Conservation (phyloP, 2,329 filamentous ascomycete species). For the Aspergillus nomiae region DNA sequence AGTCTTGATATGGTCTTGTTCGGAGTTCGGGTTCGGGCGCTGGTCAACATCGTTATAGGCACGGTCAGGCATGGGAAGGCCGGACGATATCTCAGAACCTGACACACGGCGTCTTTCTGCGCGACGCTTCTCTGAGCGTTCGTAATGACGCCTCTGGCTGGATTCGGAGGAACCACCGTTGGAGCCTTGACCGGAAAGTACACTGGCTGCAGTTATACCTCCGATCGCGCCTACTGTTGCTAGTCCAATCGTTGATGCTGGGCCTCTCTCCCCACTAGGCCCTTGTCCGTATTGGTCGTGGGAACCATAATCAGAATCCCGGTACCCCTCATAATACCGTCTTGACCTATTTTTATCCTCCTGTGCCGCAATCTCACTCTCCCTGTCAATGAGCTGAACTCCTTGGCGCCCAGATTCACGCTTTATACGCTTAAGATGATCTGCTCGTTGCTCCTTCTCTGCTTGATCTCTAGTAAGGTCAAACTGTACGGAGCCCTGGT, state of each 20-base stretch:
- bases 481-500: conserved; percentile 56
- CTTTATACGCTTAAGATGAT: conserved; percentile 26
- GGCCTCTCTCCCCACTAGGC: conserved; percentile 31
- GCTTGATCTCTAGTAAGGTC: conserved; percentile 59
- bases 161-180: conserved; percentile 32
- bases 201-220: conserved; percentile 49
- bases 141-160: conserved; percentile 37
- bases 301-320: conserved; percentile 16
- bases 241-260: conserved; percentile 35
- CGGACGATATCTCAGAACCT: conserved; percentile 26
- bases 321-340: conserved; percentile 22
- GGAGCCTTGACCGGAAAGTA: conserved; percentile 35
- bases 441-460: conserved; percentile 47
- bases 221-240: conserved; percentile 56
- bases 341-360: conserved; percentile 21
- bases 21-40: conserved; percentile 15
- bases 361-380: conserved; percentile 25
- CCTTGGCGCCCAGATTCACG: conserved; percentile 24
- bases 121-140: conserved; percentile 41
- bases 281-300: conserved; percentile 1
- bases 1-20: conserved; percentile 24
- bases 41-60: conserved; percentile 21
- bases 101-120: conserved; percentile 40
- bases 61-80: conserved; percentile 26
- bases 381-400: conserved; percentile 31